A percentile compares a stretch with the other conserved stretches of the same genome.
Conservation (phyloP, 371 early-diverging fungal species). For the Syncephalastrum monosporum region DNA sequence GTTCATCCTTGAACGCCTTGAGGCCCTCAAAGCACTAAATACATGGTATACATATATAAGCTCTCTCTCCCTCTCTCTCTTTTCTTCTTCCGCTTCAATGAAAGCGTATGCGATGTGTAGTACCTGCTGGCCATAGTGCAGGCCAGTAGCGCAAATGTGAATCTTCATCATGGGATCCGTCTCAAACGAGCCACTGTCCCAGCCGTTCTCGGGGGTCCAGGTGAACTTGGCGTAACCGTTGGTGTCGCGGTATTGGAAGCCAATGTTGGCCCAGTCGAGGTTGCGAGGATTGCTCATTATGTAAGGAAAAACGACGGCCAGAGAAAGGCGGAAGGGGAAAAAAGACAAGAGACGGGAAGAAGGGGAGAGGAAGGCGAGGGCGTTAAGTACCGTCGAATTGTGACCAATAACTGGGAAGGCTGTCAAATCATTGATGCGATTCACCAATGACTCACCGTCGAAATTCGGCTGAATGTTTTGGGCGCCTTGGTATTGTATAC, state of each 20-base stretch:
- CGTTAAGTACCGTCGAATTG: neutral
- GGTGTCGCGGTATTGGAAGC: conserved; percentile 67
- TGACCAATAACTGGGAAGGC: too few relatives aligned
- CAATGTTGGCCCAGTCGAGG: conserved; percentile 70
- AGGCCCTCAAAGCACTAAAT: conserved; percentile 77
- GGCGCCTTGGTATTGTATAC: too few relatives aligned
- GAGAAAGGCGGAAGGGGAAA: neutral
- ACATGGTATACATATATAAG: too few relatives aligned
- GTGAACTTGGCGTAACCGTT: conserved; percentile 66
- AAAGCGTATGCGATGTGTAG: too few relatives aligned
- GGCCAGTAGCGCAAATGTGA: conserved; percentile 59
- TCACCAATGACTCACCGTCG: too few relatives aligned
- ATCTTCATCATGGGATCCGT: conserved; percentile 46
- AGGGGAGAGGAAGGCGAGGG: neutral
- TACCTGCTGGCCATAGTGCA: conserved; percentile 77
- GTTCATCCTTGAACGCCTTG: conserved; percentile 76
- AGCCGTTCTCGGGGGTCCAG: conserved; percentile 57
- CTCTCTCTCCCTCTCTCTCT: too few relatives aligned
- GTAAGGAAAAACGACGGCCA: neutral
- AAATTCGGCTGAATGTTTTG: too few relatives aligned
- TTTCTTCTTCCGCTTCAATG: too few relatives aligned
- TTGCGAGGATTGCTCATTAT: conserved; percentile 15
- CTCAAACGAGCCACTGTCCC: conserved; percentile 65
- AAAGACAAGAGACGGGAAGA: neutral
- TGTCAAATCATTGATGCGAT: too few relatives aligned